Conservation (phyloP, 768 basidiomycete species). For the Trametes maxima region DNA sequence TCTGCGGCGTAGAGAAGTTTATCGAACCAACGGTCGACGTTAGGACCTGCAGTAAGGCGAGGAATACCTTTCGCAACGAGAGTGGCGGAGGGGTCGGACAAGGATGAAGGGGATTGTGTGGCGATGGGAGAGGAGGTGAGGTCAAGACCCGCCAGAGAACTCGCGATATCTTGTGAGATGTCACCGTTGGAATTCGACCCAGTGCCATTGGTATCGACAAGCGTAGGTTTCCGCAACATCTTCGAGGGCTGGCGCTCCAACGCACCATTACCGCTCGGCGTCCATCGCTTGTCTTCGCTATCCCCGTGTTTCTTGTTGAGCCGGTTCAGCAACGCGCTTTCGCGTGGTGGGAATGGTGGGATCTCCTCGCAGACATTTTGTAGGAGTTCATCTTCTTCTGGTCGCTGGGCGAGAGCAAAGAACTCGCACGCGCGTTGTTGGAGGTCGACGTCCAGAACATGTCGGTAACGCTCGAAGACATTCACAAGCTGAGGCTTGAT, state of each 20-base stretch:
- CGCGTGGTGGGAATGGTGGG: conserved; percentile 96
- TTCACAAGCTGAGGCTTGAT: conserved; percentile 92
- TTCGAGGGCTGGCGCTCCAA: conserved; percentile 68
- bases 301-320: conserved; percentile 89
- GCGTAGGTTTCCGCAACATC: conserved; percentile 37
- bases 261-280: conserved; percentile 79
- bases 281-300: conserved; percentile 95
- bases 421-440: conserved; percentile 99
- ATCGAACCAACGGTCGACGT: conserved; percentile 88
- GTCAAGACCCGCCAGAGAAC: conserved; percentile 83
- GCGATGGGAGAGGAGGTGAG: conserved; percentile 32
- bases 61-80: conserved; percentile 45
- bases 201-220: conserved; percentile 38
- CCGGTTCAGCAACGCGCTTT: conserved; percentile 84
- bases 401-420: conserved; percentile 79
- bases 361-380: conserved; percentile 98
- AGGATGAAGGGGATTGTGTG: conserved; percentile 12
- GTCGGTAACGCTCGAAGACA: conserved; percentile 97
- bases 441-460: conserved; percentile 94
- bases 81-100: conserved; percentile 22
- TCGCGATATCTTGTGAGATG: conserved; percentile 59
- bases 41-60: conserved; percentile 64
- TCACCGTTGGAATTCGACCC: conserved; percentile 39
- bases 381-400: conserved; percentile 90
- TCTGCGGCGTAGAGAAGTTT: conserved; percentile 79